phyloP scores from a whole-genome alignment of 345 rosid genomes.

The Rhodomyrtus tomentosa region DNA sequence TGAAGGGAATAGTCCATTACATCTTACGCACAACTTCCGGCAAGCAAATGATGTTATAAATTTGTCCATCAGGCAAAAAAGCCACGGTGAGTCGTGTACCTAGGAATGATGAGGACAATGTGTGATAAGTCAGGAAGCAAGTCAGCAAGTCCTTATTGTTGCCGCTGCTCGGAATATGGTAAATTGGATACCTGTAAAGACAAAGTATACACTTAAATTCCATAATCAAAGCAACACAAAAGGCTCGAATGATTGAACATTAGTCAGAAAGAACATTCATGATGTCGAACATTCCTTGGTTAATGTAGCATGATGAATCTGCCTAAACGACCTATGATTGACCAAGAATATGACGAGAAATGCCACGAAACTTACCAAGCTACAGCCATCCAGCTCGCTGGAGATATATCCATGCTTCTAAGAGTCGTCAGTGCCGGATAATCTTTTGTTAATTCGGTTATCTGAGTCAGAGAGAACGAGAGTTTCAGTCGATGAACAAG shows the following conservation, averaged over 20 bases:
- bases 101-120: constrained; percentile 65
- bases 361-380: constrained; percentile 45
- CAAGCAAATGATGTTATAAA: background rate
- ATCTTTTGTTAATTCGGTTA: constrained; percentile 31
- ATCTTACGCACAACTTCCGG: background rate
- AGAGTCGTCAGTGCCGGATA: constrained; percentile 36
- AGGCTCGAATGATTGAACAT: background rate
- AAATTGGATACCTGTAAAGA: constrained; percentile 64
- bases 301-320: background rate
- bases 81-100: constrained; percentile 14
- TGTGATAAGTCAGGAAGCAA: constrained; percentile 69
- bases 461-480: constrained; percentile 17
- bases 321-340: background rate
- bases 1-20: background rate
- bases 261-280: background rate
- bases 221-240: background rate
- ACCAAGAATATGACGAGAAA: background rate
- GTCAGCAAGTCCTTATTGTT: constrained; percentile 50
- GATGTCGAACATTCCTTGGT: background rate
- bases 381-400: constrained; percentile 94
- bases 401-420: constrained; percentile 63
- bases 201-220: background rate
- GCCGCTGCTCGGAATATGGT: constrained; percentile 45
- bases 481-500: background rate
- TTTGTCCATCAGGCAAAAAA: background rate